phyloP scores from a whole-genome alignment of 78 protist genomes.

The Goniomonas avonlea region DNA sequence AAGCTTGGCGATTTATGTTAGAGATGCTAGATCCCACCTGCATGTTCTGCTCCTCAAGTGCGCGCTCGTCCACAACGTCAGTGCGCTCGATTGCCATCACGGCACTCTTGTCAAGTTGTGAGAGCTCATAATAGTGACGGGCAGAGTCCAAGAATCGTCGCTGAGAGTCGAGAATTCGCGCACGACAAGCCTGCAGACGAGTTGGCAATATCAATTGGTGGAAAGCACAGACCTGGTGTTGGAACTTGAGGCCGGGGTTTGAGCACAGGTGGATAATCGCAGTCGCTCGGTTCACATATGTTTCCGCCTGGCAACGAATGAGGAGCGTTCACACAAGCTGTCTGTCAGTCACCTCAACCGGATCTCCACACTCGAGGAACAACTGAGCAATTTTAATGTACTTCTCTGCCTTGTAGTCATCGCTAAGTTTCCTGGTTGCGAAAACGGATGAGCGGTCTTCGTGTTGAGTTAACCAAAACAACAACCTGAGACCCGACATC shows the following conservation, averaged over 20 bases:
- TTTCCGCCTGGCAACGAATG: slow-evolving; percentile 66
- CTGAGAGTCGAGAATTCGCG: slow-evolving; percentile 24
- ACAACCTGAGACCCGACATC: slow-evolving; percentile 43
- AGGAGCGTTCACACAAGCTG: too few species aligned
- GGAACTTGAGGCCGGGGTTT: not conserved
- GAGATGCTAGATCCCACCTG: too few species aligned
- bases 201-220: too few species aligned
- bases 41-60: slow-evolving; percentile 3
- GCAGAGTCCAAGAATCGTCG: slow-evolving; percentile 15
- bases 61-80: not conserved
- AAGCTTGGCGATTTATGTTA: too few species aligned
- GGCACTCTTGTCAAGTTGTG: too few species aligned
- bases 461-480: not conserved
- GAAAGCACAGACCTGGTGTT: not conserved
- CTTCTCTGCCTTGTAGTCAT: slow-evolving; percentile 62
- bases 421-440: slow-evolving; percentile 33
- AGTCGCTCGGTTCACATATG: slow-evolving; percentile 54
- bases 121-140: slow-evolving; percentile 22
- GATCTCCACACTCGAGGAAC: too few species aligned
- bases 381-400: slow-evolving; percentile 73
- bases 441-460: too few species aligned
- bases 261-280: slow-evolving; percentile 39
- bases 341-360: too few species aligned
- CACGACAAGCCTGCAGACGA: not conserved
- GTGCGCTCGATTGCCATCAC: too few species aligned